Evolutionary conservation across 2,329 filamentous ascomycete species (phyloP).

Genomic region (Monosporascus sp.): DNA sequence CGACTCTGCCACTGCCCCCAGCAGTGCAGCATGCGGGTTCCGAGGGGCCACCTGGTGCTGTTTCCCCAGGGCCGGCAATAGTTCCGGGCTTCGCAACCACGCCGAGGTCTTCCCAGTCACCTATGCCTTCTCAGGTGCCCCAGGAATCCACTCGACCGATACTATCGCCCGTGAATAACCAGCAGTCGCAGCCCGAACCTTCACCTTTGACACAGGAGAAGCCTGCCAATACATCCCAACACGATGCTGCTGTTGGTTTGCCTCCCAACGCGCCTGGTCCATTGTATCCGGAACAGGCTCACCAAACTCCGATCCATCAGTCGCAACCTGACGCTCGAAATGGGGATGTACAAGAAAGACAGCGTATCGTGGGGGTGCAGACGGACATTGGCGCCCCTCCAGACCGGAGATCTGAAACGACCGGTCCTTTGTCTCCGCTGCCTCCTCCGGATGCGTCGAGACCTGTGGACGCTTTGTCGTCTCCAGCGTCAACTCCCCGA

Average conservation of each 20-base stretch:
- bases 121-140: slow-evolving; percentile 3
- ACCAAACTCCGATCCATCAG: slow-evolving; percentile 1
- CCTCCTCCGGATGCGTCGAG: slow-evolving; percentile 31
- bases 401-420: slow-evolving; percentile 12
- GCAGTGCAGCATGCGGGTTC: neutral
- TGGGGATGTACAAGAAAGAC: slow-evolving; percentile 2
- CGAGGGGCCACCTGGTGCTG: neutral
- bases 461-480: slow-evolving; percentile 43
- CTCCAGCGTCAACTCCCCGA: slow-evolving; percentile 63
- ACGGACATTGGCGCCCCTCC: slow-evolving; percentile 11
- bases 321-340: neutral
- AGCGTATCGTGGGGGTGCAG: neutral
- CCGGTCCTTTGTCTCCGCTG: slow-evolving; percentile 27
- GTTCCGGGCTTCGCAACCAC: neutral
- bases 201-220: slow-evolving; percentile 1
- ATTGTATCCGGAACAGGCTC: slow-evolving; percentile 1
- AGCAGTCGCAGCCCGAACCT: slow-evolving; percentile 4
- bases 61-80: neutral
- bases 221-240: neutral
- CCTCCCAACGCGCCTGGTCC: slow-evolving; percentile 2
- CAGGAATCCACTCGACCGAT: slow-evolving; percentile 3
- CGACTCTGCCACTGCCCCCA: neutral
- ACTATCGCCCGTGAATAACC: slow-evolving; percentile 2
- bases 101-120: slow-evolving; percentile 5
- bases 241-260: slow-evolving; percentile 2